Base-by-base conservation (phyloP, 768 basidiomycete species). In the Termitomyces sp. region DNA sequence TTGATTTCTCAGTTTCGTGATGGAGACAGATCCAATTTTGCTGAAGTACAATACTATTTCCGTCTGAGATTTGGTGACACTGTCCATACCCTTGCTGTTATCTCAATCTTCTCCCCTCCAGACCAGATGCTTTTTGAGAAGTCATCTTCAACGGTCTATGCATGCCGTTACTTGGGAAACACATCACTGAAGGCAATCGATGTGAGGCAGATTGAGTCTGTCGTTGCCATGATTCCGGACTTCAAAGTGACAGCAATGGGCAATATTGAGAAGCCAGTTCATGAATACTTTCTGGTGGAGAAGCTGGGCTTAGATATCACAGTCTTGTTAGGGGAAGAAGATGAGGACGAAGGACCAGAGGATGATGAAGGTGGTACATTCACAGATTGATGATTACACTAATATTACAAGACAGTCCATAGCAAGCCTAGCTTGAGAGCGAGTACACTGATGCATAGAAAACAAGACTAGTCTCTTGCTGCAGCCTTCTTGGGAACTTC, bases 31-130 rank as follows among this genome's bases (percentile, higher is more conserved):
- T 44, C 5, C 2, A 44, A 44, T 26, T 44, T 44, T 44, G 43
- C 43, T 7, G 24, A 26, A 26, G 43, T 44, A 26, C 43, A 44
- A 44, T 44, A 7, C 10, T 26, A 26, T 7, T 26, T 44, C 3
- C 14, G 2, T 16, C 24, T 44, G 6, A 44, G n/a, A 44, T 44
- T 44, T 44, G 24, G 43, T 18, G 7, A 45, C 16, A 45, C 18
- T 18, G 16, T 45, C 16, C 56, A 62, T 26, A 44, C 52, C 2
- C 60, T 62, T 14, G 56, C 53, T 3, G 40, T 58, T 9, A 20
- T 39, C 6, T 58, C 60, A n/a, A 3, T 58, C 5, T 49, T 62
- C 36, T 56, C 58, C 27, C 4, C 30, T n/a, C 51, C 58, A 8
- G 55, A 57, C 27, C 26, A 14, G 8, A 36, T 47, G 18, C 14